Percentiles rank a stretch among this genome's conserved stretches.
phyloP scores from a whole-genome alignment of 495 filamentous ascomycete genomes.

The Staphylotrichum longicolle region DNA sequence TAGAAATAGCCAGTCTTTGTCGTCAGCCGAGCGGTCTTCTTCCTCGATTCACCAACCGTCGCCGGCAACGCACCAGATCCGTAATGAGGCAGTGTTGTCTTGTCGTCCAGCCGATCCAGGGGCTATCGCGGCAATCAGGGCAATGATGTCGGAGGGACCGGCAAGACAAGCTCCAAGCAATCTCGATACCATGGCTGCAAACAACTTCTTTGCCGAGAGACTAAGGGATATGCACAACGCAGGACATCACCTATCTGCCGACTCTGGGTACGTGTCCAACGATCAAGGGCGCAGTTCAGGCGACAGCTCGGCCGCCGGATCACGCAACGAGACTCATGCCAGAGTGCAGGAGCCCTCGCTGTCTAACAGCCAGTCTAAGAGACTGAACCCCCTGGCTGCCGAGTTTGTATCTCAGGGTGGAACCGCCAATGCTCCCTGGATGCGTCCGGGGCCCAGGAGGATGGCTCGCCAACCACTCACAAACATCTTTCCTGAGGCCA shows the following conservation, averaged over 20 bases:
- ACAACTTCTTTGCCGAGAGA: background rate
- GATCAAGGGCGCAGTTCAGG: background rate
- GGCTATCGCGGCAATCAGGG: conserved; percentile 26
- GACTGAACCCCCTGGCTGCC: conserved; percentile 33
- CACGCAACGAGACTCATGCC: background rate
- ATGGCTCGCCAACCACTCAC: conserved; percentile 26
- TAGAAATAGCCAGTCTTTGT: no score
- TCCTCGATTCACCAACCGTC: background rate
- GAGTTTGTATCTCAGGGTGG: conserved; percentile 27
- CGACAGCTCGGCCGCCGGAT: background rate
- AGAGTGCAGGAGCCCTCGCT: background rate
- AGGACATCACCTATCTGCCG: conserved; percentile 9
- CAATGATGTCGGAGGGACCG: conserved; percentile 14
- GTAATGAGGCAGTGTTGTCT: background rate
- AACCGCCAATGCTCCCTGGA: no score
- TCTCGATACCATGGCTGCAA: background rate
- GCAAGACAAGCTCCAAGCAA: background rate
- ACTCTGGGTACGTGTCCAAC: conserved; percentile 26
- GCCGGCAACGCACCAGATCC: background rate
- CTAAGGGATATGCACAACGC: background rate
- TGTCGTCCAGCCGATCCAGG: conserved; percentile 13
- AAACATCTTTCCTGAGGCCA: conserved; percentile 25
- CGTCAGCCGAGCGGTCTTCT: no score
- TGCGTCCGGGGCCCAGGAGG: conserved; percentile 16
- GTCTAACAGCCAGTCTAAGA: conserved; percentile 15